Conservation (phyloP, 495 filamentous ascomycete species). For the Xylaria scruposa region DNA sequence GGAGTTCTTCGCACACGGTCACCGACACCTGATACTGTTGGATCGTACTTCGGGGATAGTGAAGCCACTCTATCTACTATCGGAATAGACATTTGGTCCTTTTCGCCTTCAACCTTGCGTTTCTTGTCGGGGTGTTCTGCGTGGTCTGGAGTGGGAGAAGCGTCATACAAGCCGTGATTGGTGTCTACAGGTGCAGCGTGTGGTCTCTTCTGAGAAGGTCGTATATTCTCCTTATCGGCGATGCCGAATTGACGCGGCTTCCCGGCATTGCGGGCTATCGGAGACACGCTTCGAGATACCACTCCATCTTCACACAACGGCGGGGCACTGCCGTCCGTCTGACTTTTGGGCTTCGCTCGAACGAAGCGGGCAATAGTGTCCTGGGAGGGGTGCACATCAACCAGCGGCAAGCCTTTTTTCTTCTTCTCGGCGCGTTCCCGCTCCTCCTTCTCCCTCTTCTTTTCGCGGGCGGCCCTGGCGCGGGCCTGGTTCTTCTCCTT, state of each 20-base stretch:
- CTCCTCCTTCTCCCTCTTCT: constrained; percentile 51
- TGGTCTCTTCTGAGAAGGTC: not conserved
- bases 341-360: constrained; percentile 37
- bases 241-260: constrained; percentile 28
- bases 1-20: not conserved
- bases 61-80: not conserved
- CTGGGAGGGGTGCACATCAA: constrained; percentile 51
- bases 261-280: constrained; percentile 14
- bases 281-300: constrained; percentile 10
- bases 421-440: constrained; percentile 44
- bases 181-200: not conserved
- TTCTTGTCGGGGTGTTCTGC: constrained; percentile 11
- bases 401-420: constrained; percentile 49
- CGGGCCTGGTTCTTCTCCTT: constrained; percentile 48
- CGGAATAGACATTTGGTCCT: not conserved
- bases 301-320: not conserved
- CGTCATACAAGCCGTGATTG: not conserved
- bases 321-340: constrained; percentile 29
- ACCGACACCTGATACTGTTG: not conserved
- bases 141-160: not conserved
- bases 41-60: not conserved
- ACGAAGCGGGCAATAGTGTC: constrained; percentile 52
- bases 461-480: constrained; percentile 49
- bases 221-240: constrained; percentile 26
- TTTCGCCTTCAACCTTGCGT: constrained; percentile 7